Conservation (phyloP, 495 filamentous ascomycete species). For the Penicillium crystallinum region DNA sequence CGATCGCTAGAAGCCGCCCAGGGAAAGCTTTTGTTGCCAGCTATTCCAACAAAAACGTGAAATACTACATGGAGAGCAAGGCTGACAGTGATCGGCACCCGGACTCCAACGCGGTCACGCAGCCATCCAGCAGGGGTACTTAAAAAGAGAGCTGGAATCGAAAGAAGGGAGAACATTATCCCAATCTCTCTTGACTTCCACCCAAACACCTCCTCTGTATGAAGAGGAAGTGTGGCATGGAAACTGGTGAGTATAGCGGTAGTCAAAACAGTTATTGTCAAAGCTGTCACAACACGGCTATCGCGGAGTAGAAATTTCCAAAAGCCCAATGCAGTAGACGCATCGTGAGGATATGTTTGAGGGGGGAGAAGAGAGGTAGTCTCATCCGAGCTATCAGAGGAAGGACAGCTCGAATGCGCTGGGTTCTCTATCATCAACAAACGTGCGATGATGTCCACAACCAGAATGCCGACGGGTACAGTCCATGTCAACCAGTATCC, state of each 20-base stretch:
- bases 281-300: conserved; percentile 6
- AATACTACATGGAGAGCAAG: conserved; percentile 2
- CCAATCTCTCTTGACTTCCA: conserved; percentile 20
- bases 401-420: not conserved
- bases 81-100: conserved; percentile 12
- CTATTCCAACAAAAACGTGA: conserved; percentile 4
- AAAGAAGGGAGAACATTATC: conserved; percentile 17
- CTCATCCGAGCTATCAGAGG: not conserved
- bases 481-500: conserved; percentile 28
- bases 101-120: conserved; percentile 16
- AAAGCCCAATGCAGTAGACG: conserved; percentile 1
- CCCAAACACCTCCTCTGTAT: conserved; percentile 14
- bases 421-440: conserved; percentile 22
- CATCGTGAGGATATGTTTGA: not conserved
- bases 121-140: conserved; percentile 15
- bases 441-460: conserved; percentile 17
- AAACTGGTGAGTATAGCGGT: conserved; percentile 12
- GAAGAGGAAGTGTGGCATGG: conserved; percentile 20
- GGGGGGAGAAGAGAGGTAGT: not conserved
- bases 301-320: conserved; percentile 14
- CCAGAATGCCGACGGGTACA: conserved; percentile 14
- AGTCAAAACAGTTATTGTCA: conserved; percentile 2
- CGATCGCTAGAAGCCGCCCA: not conserved
- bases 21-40: conserved; percentile 4
- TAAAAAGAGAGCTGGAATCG: conserved; percentile 14